Base-by-base conservation (phyloP, 495 filamentous ascomycete genomes). In the Hypoxylon fragiforme region DNA sequence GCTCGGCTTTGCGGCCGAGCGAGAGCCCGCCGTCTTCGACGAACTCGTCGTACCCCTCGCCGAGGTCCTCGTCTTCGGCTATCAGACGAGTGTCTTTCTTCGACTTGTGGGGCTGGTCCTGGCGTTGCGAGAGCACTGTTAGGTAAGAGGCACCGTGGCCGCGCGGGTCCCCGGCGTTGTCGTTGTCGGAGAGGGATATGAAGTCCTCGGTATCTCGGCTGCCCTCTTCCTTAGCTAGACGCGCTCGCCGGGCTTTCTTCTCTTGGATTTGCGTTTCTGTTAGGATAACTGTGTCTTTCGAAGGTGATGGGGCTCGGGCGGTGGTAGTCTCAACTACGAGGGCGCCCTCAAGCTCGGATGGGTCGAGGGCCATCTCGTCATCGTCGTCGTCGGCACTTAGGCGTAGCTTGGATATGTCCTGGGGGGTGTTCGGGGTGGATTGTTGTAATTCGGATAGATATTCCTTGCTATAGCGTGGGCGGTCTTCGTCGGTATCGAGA, bases 1-100 rank as follows among this genome's bases (percentile, higher is more conserved):
- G 79, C 71, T 95, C 89, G 3, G 91, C 90, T 51, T 86, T 86
- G 60, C 78, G 82, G 32, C 91, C 89, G 0, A 97, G 78, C 2
- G 89, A 79, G 8, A 96, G 82, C 21, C 81, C 81, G 12, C 87
- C 91, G 65, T 96, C 92, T 14, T 91, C 87, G 12, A 92, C 86
- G 57, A 88, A 96, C 50, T 96, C 90, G 44, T 95, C 92, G 66
- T 95, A 96, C 2, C 91, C 91, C 73, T 98, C 94, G 22, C 85
- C 86, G n/a, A 97, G 82, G 64, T 96, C 90, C 64, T 97, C 94
- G 63, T 97, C 92, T 44, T 96, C 91, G 19, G 79, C 78, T 3
- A 90, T 79, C 7, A 97, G 79, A n/a, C 94, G 78, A 7, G 86
- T 88, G 44, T 91, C 84, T n/a, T n/a, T n/a, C 2, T 72, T 20